Evolutionary conservation across 1,284 basidiomycete species (phyloP).

Genomic region (Malassezia globosa): DNA sequence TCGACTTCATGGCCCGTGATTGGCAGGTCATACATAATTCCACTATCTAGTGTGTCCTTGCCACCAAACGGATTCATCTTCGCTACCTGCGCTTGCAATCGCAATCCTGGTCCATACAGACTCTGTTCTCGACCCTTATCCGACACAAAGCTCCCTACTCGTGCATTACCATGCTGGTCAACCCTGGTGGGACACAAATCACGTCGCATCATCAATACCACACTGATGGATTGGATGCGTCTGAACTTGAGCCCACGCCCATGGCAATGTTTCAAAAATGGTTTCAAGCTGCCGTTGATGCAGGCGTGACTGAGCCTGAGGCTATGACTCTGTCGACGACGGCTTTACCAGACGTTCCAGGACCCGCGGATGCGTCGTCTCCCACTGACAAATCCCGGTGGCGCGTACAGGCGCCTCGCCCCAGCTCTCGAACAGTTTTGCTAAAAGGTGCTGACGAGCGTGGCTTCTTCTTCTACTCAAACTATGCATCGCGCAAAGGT

Average conservation of each 20-base stretch:
- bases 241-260: conserved; percentile 24
- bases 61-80: too few species aligned
- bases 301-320: conserved; percentile 38
- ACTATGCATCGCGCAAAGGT: conserved; percentile 86
- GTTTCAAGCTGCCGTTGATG: conserved; percentile 31
- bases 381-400: conserved; percentile 3
- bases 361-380: conserved; percentile 7
- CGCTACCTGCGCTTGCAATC: too few species aligned
- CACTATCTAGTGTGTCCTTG: too few species aligned
- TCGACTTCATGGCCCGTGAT: too few species aligned
- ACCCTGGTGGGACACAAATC: conserved; percentile 19
- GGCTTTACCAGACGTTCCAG: conserved; percentile 11
- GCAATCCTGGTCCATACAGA: too few species aligned
- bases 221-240: conserved; percentile 28
- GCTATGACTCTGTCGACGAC: conserved; percentile 42
- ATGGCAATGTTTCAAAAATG: conserved; percentile 38
- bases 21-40: too few species aligned
- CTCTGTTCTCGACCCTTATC: too few species aligned
- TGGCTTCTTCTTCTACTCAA: conserved; percentile 88
- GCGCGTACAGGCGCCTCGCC: conserved; percentile 45
- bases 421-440: conserved; percentile 77
- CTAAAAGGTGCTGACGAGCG: conserved; percentile 62
- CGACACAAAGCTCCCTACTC: too few species aligned
- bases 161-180: conserved; percentile 1
- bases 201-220: conserved; percentile 41